Conservation (phyloP, 257 asterid genomes). For the Cordia subcordata region DNA sequence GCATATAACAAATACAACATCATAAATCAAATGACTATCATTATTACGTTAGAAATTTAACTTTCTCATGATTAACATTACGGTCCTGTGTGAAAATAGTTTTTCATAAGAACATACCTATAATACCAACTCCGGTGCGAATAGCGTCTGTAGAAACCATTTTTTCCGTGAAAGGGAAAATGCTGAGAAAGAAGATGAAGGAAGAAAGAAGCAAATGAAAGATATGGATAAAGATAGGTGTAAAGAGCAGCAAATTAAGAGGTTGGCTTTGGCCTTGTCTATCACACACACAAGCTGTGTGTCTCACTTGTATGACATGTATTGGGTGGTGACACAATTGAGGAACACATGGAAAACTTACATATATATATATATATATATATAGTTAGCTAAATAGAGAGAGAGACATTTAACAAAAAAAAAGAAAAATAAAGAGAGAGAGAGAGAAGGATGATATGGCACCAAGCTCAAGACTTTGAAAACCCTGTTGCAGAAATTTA, state of each 20-base stretch:
- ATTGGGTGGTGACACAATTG: slow-evolving; percentile 27
- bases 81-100: too few relatives aligned
- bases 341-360: slow-evolving; percentile 6
- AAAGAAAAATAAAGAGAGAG: slow-evolving; percentile 34
- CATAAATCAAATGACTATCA: too few relatives aligned
- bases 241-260: slow-evolving; percentile 30
- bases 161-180: background rate
- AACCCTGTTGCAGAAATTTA: background rate
- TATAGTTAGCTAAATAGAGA: slow-evolving; percentile 23
- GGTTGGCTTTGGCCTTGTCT: slow-evolving; percentile 23
- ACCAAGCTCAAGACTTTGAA: slow-evolving; percentile 39
- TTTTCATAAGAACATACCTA: slow-evolving; percentile 48
- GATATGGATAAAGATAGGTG: slow-evolving; percentile 9
- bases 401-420: too few relatives aligned
- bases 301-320: slow-evolving; percentile 51
- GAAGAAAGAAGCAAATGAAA: background rate
- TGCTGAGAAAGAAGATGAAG: background rate
- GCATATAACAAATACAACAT: too few relatives aligned
- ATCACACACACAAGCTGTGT: slow-evolving; percentile 8
- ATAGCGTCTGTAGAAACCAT: slow-evolving; percentile 45
- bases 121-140: slow-evolving; percentile 56
- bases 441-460: slow-evolving; percentile 28
- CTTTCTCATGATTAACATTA: background rate
- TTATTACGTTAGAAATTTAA: too few relatives aligned
- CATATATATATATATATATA: too few relatives aligned